Percentiles rank a stretch among this genome's conserved stretches.
Conservation (phyloP, 2,329 filamentous ascomycete species). For the Aspergillus puulaauensis region DNA sequence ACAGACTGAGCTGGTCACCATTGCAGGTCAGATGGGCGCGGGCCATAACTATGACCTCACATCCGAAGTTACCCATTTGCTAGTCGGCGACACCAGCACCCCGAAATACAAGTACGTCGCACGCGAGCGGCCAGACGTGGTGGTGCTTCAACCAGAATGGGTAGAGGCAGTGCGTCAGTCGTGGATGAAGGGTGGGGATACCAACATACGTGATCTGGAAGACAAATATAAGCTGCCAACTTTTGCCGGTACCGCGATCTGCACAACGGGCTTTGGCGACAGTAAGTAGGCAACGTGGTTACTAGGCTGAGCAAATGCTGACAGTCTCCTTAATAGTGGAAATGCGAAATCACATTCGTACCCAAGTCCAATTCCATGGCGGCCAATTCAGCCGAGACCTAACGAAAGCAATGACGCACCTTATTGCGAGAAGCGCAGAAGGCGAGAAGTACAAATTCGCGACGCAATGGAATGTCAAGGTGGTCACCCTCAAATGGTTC, state of each 20-base stretch:
- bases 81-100: slow-evolving; percentile 86
- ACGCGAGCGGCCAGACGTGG: slow-evolving; percentile 80
- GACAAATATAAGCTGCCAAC: slow-evolving; percentile 48
- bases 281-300: slow-evolving; percentile 41
- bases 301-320: not conserved
- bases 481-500: slow-evolving; percentile 84
- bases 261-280: slow-evolving; percentile 69
- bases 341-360: slow-evolving; percentile 69
- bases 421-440: slow-evolving; percentile 74
- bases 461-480: slow-evolving; percentile 74
- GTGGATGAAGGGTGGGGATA: slow-evolving; percentile 77
- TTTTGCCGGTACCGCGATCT: slow-evolving; percentile 59
- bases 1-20: slow-evolving; percentile 42
- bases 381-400: slow-evolving; percentile 86
- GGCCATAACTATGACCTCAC: slow-evolving; percentile 87
- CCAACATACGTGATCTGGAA: slow-evolving; percentile 72
- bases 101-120: slow-evolving; percentile 96
- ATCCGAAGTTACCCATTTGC: slow-evolving; percentile 90
- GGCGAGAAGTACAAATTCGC: slow-evolving; percentile 91
- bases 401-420: slow-evolving; percentile 80
- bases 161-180: slow-evolving; percentile 73
- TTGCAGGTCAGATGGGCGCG: slow-evolving; percentile 78
- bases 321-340: slow-evolving; percentile 45
- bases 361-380: slow-evolving; percentile 67
- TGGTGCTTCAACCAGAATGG: slow-evolving; percentile 79